Evolutionary conservation across 208 protist genomes (phyloP).

Genomic region (Wallacemonas rigidus): DNA sequence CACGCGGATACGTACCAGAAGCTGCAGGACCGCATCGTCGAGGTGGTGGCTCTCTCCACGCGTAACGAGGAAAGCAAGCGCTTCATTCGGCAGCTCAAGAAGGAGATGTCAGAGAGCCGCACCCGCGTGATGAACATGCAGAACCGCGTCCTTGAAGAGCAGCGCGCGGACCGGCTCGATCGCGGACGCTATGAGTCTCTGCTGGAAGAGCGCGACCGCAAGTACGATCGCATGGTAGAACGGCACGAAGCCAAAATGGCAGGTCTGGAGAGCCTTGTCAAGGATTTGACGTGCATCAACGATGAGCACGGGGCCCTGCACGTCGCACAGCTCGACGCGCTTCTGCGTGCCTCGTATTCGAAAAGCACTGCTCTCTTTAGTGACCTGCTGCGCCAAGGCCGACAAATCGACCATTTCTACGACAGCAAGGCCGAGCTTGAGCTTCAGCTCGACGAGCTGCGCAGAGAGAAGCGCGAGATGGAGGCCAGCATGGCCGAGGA

Average conservation of each 20-base stretch:
- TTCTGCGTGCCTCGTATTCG: slow-evolving; percentile 80
- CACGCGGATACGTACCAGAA: slow-evolving; percentile 68
- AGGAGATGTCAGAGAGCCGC: slow-evolving; percentile 81
- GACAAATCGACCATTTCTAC: slow-evolving; percentile 75
- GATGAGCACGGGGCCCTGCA: slow-evolving; percentile 67
- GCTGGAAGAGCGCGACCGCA: slow-evolving; percentile 59
- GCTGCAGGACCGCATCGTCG: slow-evolving; percentile 87
- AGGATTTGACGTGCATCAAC: slow-evolving; percentile 70
- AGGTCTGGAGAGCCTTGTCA: slow-evolving; percentile 72
- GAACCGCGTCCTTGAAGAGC: slow-evolving; percentile 72
- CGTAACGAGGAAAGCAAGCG: slow-evolving; percentile 89
- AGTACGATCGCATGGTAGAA: slow-evolving; percentile 57
- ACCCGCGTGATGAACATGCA: slow-evolving; percentile 83
- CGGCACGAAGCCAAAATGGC: slow-evolving; percentile 65
- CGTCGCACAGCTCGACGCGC: slow-evolving; percentile 74
- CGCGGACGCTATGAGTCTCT: slow-evolving; percentile 60
- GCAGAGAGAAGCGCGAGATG: slow-evolving; percentile 58
- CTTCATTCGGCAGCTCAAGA: slow-evolving; percentile 90
- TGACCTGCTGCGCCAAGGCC: slow-evolving; percentile 78
- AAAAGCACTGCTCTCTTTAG: slow-evolving; percentile 88
- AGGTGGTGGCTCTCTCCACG: slow-evolving; percentile 84
- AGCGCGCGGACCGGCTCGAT: slow-evolving; percentile 46
- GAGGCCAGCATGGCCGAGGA: slow-evolving; percentile 69
- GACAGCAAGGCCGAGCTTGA: slow-evolving; percentile 61
- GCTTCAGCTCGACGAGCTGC: slow-evolving; percentile 60